These are phyloP conservation scores for Plectranthus barbatus DNA, from an alignment of 257 asterid genomes.

Conservation along the genomic window DNA sequence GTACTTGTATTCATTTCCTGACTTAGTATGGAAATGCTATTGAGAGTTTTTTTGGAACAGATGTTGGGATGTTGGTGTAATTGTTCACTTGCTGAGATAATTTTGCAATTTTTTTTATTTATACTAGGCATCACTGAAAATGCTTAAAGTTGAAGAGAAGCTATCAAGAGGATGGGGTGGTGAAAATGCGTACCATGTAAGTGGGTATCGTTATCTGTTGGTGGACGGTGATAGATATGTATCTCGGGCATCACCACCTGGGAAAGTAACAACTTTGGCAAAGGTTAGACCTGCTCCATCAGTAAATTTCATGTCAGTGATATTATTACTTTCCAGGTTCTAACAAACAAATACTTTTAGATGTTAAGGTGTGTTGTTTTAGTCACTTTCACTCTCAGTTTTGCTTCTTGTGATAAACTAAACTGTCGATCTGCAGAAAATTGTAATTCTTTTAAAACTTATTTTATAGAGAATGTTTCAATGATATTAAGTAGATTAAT, in stretches of 20 bases:
- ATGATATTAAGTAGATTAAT: not conserved
- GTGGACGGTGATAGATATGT: constrained; percentile 67
- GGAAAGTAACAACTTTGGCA: constrained; percentile 87
- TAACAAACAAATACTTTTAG: not conserved
- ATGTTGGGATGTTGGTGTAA: not conserved
- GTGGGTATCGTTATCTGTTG: constrained; percentile 88
- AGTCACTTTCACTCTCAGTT: constrained; percentile 1
- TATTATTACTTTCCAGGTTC: not conserved
- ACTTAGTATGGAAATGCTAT: not conserved
- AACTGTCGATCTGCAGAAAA: not conserved
- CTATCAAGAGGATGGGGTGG: constrained; percentile 99
- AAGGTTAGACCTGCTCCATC: constrained; percentile 44
- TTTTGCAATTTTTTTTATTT: constrained; percentile 14
- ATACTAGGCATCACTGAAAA: constrained; percentile 59
- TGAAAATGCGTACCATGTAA: constrained; percentile 94
- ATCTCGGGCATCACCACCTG: constrained; percentile 96
- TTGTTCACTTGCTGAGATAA: not conserved
- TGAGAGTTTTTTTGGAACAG: not conserved
- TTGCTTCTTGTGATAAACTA: not conserved
- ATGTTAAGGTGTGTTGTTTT: not conserved
- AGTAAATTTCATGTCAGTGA: not conserved
- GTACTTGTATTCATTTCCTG: not conserved
- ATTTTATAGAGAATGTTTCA: not conserved
- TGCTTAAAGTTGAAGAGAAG: constrained; percentile 82
- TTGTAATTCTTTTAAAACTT: not conserved